These are phyloP conservation scores for Apiospora aurea DNA, from an alignment of 2,329 filamentous ascomycete genomes.

Conservation along the genomic window DNA sequence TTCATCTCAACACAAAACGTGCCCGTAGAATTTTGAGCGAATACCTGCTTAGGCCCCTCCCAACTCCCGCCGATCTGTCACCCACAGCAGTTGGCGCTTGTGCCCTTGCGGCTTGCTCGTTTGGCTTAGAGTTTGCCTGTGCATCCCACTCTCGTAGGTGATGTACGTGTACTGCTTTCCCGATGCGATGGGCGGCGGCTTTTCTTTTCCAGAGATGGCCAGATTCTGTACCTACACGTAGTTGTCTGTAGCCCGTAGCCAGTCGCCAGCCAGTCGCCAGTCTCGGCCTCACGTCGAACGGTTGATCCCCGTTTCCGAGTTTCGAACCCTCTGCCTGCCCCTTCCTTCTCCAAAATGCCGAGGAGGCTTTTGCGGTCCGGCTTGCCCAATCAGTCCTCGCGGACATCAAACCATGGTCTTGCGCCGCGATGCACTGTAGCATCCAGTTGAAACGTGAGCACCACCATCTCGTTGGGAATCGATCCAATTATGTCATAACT, in stretches of 20 bases:
- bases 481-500: constrained; percentile 24
- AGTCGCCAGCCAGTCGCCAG: background rate
- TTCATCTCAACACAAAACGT: constrained; percentile 20
- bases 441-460: constrained; percentile 18
- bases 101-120: constrained; percentile 7
- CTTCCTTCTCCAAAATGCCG: constrained; percentile 14
- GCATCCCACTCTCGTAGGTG: constrained; percentile 4
- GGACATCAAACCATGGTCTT: constrained; percentile 17
- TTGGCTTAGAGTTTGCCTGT: constrained; percentile 6
- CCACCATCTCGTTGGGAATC: constrained; percentile 15
- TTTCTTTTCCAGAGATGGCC: constrained; percentile 10
- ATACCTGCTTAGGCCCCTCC: constrained; percentile 18
- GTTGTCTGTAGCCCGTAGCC: background rate
- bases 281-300: constrained; percentile 5
- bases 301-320: background rate
- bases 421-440: constrained; percentile 8
- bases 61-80: constrained; percentile 15
- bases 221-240: background rate
- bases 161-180: constrained; percentile 13
- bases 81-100: constrained; percentile 13
- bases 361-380: constrained; percentile 7
- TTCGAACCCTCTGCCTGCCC: background rate
- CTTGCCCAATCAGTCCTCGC: constrained; percentile 11
- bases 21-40: constrained; percentile 16
- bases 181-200: constrained; percentile 10